These are phyloP conservation scores for Chalciporus piperatus DNA, from an alignment of 768 basidiomycete genomes.

Conservation along the genomic window DNA sequence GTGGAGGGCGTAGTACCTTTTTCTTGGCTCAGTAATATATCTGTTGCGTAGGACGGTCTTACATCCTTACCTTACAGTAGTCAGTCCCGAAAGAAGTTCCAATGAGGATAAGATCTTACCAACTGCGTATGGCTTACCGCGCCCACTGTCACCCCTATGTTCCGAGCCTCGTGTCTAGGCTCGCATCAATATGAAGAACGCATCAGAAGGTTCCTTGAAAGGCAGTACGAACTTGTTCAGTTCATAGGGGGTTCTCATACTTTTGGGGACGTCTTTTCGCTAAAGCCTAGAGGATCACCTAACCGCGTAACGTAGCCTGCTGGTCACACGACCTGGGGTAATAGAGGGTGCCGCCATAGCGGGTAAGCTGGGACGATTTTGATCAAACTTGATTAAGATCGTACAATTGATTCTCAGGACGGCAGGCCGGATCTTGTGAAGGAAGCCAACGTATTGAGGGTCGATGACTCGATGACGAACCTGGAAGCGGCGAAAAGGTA, in stretches of 20 bases:
- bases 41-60: neutral
- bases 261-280: constrained; percentile 1
- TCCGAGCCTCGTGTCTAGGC: neutral
- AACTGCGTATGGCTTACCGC: constrained; percentile 1
- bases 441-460: constrained; percentile 10
- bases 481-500: constrained; percentile 14
- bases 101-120: constrained; percentile 3
- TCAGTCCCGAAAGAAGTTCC: constrained; percentile 1
- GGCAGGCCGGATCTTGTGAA: constrained; percentile 26
- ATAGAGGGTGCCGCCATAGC: constrained; percentile 24
- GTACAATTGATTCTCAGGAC: constrained; percentile 2
- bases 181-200: constrained; percentile 12
- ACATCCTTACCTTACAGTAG: constrained; percentile 5
- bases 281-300: constrained; percentile 10
- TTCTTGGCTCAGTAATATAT: neutral
- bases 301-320: constrained; percentile 3
- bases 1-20: constrained; percentile 6
- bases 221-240: neutral
- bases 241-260: constrained; percentile 9
- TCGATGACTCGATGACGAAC: constrained; percentile 11
- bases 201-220: constrained; percentile 1
- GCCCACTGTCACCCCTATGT: constrained; percentile 1
- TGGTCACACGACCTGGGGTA: constrained; percentile 32
- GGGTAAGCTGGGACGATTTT: constrained; percentile 9
- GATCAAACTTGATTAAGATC: constrained; percentile 16